Percentiles rank a stretch among this genome's conserved stretches.
Evolutionary conservation across 2,329 filamentous ascomycete species (phyloP).

Genomic region (Aureobasidium sp.): DNA sequence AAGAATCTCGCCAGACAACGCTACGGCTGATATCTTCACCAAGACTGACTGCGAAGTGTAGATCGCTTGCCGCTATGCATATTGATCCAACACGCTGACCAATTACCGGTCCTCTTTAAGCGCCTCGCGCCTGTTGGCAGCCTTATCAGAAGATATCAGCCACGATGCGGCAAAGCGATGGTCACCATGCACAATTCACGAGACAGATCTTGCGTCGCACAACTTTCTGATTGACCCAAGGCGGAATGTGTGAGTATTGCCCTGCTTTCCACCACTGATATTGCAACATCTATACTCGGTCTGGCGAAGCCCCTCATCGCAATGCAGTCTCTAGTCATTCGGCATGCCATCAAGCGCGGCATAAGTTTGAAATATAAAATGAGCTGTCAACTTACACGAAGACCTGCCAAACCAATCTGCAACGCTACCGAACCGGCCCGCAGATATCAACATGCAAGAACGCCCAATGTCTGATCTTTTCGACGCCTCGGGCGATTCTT

Average conservation of each 20-base stretch:
- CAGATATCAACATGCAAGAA: background rate
- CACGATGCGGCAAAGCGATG: background rate
- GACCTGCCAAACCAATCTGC: background rate
- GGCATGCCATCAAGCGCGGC: background rate
- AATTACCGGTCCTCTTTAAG: background rate
- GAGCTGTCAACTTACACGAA: background rate
- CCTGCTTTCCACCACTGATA: background rate
- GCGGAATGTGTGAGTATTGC: background rate
- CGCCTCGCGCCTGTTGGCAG: background rate
- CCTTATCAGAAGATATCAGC: background rate
- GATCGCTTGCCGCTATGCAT: background rate
- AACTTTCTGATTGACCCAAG: background rate
- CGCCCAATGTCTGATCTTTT: background rate
- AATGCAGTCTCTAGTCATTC: background rate
- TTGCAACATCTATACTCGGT: background rate
- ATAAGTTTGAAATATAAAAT: background rate
- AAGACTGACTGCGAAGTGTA: background rate
- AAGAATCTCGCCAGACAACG: slow-evolving; percentile 70
- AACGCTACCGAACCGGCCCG: background rate
- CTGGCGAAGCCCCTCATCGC: background rate
- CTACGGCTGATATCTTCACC: slow-evolving; percentile 51
- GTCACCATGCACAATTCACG: background rate
- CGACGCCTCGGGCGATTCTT: background rate
- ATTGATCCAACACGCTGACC: background rate
- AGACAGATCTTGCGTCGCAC: background rate